A percentile compares a stretch with the other conserved stretches of the same genome.
These are phyloP conservation scores for Boletus rubropictus DNA, from an alignment of 768 basidiomycete species.

Conservation along the genomic window DNA sequence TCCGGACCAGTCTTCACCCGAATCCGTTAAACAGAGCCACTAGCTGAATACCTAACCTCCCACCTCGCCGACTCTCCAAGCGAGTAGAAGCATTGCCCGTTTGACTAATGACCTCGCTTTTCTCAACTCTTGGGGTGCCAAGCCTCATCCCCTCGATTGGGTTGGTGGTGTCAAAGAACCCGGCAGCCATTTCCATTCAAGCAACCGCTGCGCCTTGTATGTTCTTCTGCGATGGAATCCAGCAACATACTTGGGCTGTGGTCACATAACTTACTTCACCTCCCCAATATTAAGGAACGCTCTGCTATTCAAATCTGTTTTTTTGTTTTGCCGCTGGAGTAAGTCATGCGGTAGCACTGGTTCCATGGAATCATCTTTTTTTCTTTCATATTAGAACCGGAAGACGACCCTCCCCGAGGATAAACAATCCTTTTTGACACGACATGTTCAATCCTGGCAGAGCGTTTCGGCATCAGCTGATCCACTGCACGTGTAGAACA, in stretches of 20 bases:
- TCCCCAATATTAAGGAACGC: constrained; percentile 30
- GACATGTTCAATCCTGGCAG: constrained; percentile 16
- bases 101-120: constrained; percentile 29
- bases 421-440: constrained; percentile 21
- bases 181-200: constrained; percentile 15
- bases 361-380: constrained; percentile 26
- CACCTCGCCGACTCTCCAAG: constrained; percentile 16
- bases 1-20: constrained; percentile 30
- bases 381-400: constrained; percentile 28
- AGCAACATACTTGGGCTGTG: constrained; percentile 22
- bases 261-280: constrained; percentile 21
- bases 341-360: constrained; percentile 17
- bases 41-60: constrained; percentile 10
- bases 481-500: constrained; percentile 27
- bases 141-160: constrained; percentile 16
- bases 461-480: constrained; percentile 23
- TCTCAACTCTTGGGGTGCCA: constrained; percentile 20
- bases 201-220: constrained; percentile 24
- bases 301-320: constrained; percentile 16
- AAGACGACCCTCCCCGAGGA: constrained; percentile 17
- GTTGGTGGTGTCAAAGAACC: constrained; percentile 8
- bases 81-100: constrained; percentile 26
- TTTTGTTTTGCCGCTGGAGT: constrained; percentile 23
- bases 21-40: constrained; percentile 30
- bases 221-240: constrained; percentile 24